phyloP scores from a whole-genome alignment of 176 grass and related monocot genomes.

The Rhipidocladum racemiflorum region DNA sequence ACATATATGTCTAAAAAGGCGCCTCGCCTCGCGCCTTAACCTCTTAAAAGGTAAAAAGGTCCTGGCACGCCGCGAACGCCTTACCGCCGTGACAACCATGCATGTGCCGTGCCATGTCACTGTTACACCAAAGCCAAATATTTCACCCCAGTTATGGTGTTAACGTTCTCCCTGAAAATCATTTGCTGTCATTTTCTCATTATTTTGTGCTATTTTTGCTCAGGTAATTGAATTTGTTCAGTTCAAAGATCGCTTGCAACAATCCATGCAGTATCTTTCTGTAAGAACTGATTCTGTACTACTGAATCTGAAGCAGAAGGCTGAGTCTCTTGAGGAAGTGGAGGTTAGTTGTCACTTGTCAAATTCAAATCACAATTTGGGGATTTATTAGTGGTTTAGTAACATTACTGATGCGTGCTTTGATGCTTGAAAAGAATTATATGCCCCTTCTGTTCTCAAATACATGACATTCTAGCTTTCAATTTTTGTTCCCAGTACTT shows the following conservation, averaged over 20 bases:
- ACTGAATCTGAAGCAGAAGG: slow-evolving; percentile 76
- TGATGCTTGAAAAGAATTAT: not conserved
- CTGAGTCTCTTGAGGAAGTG: slow-evolving; percentile 70
- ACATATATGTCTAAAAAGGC: too few species aligned
- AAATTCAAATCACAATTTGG: not conserved
- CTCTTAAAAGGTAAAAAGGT: too few species aligned
- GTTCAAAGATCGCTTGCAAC: slow-evolving; percentile 76
- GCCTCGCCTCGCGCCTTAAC: too few species aligned
- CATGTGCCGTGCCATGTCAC: not conserved
- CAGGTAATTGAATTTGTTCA: slow-evolving; percentile 94
- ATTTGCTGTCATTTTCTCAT: not conserved
- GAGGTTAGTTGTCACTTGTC: slow-evolving; percentile 50
- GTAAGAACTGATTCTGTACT: slow-evolving; percentile 65
- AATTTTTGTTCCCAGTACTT: too few species aligned
- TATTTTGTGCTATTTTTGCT: slow-evolving; percentile 29
- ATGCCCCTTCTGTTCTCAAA: too few species aligned
- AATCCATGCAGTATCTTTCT: slow-evolving; percentile 73
- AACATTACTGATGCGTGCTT: not conserved
- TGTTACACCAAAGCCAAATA: not conserved
- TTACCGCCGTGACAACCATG: too few species aligned
- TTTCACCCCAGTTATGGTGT: not conserved
- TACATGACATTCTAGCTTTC: too few species aligned
- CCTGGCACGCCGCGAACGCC: too few species aligned
- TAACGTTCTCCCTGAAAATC: not conserved
- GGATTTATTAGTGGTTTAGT: not conserved